Percentiles rank a stretch among this genome's conserved stretches.
These are phyloP conservation scores for Clohesyomyces aquaticus DNA, from an alignment of 495 filamentous ascomycete species.

Conservation along the genomic window DNA sequence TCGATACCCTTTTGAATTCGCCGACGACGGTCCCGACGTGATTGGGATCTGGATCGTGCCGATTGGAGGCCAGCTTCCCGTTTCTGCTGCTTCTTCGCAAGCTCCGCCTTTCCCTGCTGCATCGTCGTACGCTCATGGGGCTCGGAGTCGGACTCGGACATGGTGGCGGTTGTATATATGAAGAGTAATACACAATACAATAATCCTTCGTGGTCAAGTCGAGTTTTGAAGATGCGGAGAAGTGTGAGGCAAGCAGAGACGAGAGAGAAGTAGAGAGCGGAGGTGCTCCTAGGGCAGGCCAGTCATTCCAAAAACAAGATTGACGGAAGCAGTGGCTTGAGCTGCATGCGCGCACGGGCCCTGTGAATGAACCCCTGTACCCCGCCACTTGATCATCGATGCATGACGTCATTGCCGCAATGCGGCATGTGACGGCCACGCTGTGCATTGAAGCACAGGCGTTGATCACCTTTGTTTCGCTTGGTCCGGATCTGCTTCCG, in stretches of 20 bases:
- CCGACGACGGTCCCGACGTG: conserved; percentile 47
- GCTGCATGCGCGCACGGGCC: background rate
- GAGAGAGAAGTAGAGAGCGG: conserved; percentile 9
- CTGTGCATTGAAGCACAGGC: background rate
- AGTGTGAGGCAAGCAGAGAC: background rate
- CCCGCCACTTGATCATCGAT: conserved; percentile 17
- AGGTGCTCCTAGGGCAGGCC: conserved; percentile 10
- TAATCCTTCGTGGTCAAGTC: too few relatives aligned
- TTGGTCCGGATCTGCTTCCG: too few relatives aligned
- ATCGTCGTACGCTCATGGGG: conserved; percentile 44
- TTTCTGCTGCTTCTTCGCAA: conserved; percentile 40
- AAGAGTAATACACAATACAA: background rate
- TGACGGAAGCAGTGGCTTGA: conserved; percentile 18
- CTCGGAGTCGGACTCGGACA: conserved; percentile 45
- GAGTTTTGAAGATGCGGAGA: background rate
- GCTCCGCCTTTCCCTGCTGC: conserved; percentile 46
- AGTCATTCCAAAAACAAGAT: conserved; percentile 38
- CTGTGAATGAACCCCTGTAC: conserved; percentile 8
- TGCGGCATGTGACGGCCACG: background rate
- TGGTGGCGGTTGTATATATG: conserved; percentile 31
- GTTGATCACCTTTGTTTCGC: too few relatives aligned
- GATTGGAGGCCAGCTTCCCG: conserved; percentile 44
- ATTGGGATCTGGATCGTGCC: conserved; percentile 45
- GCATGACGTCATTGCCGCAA: conserved; percentile 22
- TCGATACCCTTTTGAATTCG: conserved; percentile 45